Evolutionary conservation across 805 yeast species (phyloP).

Genomic region (Ogataea pilisensis): DNA sequence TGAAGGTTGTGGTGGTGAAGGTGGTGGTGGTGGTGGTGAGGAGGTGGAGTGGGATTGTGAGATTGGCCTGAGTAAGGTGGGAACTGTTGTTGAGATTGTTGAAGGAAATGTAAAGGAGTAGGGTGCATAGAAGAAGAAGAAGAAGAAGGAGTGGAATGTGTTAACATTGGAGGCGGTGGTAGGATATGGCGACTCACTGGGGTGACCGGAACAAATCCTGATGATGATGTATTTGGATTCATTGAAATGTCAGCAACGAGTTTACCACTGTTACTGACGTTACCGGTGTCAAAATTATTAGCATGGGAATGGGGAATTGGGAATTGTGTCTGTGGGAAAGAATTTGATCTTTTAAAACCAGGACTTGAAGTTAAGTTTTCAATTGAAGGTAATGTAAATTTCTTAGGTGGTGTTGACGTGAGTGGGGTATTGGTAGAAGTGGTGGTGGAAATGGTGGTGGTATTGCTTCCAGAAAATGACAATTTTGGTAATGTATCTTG

Average conservation of each 20-base stretch:
- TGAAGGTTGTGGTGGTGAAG: not conserved
- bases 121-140: conserved; percentile 14
- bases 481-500: not conserved
- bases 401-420: conserved; percentile 13
- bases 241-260: conserved; percentile 1
- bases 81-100: not conserved
- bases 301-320: not conserved
- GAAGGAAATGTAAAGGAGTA: conserved; percentile 9
- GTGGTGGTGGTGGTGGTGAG: not conserved
- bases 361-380: conserved; percentile 25
- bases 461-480: not conserved
- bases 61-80: not conserved
- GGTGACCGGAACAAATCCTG: conserved; percentile 19
- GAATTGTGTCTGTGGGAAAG: conserved; percentile 13
- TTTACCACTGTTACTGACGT: not conserved
- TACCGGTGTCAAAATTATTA: not conserved
- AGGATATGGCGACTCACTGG: conserved; percentile 16
- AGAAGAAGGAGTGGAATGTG: conserved; percentile 20
- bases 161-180: conserved; percentile 21
- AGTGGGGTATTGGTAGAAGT: too few relatives aligned
- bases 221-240: conserved; percentile 10
- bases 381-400: conserved; percentile 22
- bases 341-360: conserved; percentile 19
- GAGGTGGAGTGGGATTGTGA: not conserved
- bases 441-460: not conserved